These are phyloP conservation scores for Botryotinia narcissicola DNA, from an alignment of 2,329 filamentous ascomycete genomes.

Conservation along the genomic window DNA sequence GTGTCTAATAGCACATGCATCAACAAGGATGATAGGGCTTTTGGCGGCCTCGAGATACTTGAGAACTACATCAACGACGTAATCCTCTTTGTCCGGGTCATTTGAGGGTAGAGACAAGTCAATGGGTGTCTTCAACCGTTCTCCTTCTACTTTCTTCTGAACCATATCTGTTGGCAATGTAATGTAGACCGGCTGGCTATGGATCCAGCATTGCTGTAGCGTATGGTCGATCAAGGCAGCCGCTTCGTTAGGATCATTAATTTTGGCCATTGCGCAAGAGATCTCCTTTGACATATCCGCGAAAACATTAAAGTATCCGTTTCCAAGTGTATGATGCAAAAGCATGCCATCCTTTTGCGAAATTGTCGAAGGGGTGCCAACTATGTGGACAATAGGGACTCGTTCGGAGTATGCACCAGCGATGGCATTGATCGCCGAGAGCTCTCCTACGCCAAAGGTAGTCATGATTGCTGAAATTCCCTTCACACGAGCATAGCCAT, in stretches of 20 bases:
- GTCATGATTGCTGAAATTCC: slow-evolving; percentile 69
- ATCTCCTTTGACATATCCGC: slow-evolving; percentile 72
- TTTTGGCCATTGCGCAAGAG: slow-evolving; percentile 67
- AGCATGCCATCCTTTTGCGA: slow-evolving; percentile 48
- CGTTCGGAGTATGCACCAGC: slow-evolving; percentile 73
- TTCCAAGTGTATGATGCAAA: slow-evolving; percentile 69
- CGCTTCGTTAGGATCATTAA: slow-evolving; percentile 68
- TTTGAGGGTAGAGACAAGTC: slow-evolving; percentile 64
- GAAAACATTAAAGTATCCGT: slow-evolving; percentile 82
- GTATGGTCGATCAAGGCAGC: slow-evolving; percentile 75
- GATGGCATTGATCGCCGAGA: slow-evolving; percentile 71
- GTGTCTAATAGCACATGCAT: slow-evolving; percentile 79
- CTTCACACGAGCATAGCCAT: slow-evolving; percentile 73
- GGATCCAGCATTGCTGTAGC: slow-evolving; percentile 69
- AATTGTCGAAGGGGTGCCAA: slow-evolving; percentile 50
- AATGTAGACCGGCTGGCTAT: slow-evolving; percentile 78
- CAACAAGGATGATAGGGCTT: slow-evolving; percentile 75
- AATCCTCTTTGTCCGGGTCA: slow-evolving; percentile 69
- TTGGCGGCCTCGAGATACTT: slow-evolving; percentile 70
- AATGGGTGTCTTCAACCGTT: slow-evolving; percentile 66
- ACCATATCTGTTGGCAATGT: slow-evolving; percentile 81
- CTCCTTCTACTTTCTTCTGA: slow-evolving; percentile 71
- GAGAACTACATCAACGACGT: slow-evolving; percentile 77
- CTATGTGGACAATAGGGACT: slow-evolving; percentile 66
- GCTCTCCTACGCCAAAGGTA: slow-evolving; percentile 72